Evolutionary conservation across 805 yeast genomes (phyloP).

Genomic region (Suhomyces kilbournensis): DNA sequence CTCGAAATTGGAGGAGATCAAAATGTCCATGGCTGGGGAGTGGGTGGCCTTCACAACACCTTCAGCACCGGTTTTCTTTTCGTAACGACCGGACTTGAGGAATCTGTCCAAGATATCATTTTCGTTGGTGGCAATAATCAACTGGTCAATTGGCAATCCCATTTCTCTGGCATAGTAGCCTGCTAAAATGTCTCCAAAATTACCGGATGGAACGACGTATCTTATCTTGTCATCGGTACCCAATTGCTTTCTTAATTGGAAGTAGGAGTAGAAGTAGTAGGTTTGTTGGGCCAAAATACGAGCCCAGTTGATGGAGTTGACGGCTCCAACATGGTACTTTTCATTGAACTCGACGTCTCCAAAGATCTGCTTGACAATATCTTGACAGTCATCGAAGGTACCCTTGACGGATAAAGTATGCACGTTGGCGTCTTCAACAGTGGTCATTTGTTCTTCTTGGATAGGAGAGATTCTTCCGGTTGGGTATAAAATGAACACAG

Average conservation of each 20-base stretch:
- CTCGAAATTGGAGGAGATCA: conserved; percentile 93
- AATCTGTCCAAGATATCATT: conserved; percentile 94
- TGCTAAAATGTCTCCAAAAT: conserved; percentile 96
- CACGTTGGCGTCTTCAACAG: conserved; percentile 87
- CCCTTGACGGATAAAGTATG: conserved; percentile 95
- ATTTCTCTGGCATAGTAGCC: conserved; percentile 92
- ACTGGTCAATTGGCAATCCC: conserved; percentile 88
- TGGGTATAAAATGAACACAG: conserved; percentile 94
- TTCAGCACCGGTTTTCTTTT: conserved; percentile 52
- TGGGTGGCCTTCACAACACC: conserved; percentile 72
- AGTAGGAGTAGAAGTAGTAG: conserved; percentile 90
- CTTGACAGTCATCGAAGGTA: conserved; percentile 98
- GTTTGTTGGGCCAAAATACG: conserved; percentile 97
- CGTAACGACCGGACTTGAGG: conserved; percentile 80
- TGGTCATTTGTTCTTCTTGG: conserved; percentile 98
- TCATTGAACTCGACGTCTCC: conserved; percentile 86
- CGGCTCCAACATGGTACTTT: conserved; percentile 93
- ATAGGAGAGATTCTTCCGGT: conserved; percentile 96
- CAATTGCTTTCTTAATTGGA: conserved; percentile 53
- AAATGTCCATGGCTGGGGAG: conserved; percentile 98
- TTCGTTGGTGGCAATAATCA: conserved; percentile 93
- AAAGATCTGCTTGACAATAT: conserved; percentile 87
- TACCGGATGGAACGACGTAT: conserved; percentile 95
- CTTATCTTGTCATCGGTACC: conserved; percentile 49
- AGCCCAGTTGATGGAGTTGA: conserved; percentile 98